phyloP scores from a whole-genome alignment of 2,329 filamentous ascomycete species.

The Nigrospora oryzae region DNA sequence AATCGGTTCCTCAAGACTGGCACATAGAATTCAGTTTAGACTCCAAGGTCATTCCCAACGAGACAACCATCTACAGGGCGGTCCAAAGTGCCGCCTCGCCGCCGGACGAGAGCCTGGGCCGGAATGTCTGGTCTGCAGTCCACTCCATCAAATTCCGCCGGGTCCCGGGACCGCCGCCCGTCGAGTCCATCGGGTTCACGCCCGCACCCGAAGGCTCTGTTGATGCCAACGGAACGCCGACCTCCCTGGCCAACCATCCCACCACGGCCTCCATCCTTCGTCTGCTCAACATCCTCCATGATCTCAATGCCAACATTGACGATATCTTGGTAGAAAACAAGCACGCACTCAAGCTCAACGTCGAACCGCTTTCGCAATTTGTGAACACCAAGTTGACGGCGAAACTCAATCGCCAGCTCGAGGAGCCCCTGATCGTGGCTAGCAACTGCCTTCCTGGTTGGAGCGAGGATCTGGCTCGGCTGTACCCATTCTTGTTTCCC shows the following conservation, averaged over 20 bases:
- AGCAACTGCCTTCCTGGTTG: conserved; percentile 93
- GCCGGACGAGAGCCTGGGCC: conserved; percentile 55
- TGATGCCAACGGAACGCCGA: conserved; percentile 55
- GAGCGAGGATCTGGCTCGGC: conserved; percentile 88
- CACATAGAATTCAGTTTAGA: conserved; percentile 93
- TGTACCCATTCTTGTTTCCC: conserved; percentile 95
- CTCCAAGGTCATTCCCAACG: conserved; percentile 73
- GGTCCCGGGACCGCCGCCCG: conserved; percentile 72
- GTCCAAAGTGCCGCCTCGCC: conserved; percentile 57
- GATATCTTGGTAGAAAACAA: conserved; percentile 79
- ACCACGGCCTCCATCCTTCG: conserved; percentile 81
- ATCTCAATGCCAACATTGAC: conserved; percentile 86
- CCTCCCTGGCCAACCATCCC: conserved; percentile 74
- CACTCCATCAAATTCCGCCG: conserved; percentile 90
- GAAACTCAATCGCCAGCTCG: conserved; percentile 91
- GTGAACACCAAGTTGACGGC: conserved; percentile 98
- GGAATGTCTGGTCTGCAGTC: conserved; percentile 82
- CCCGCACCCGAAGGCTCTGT: conserved; percentile 38
- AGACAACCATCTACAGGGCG: conserved; percentile 92
- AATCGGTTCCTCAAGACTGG: conserved; percentile 82
- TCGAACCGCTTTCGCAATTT: conserved; percentile 84
- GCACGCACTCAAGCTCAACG: conserved; percentile 59
- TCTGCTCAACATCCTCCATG: conserved; percentile 82
- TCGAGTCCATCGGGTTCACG: conserved; percentile 58
- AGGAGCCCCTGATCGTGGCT: conserved; percentile 93